Percentiles rank a stretch among this genome's conserved stretches.
phyloP scores from a whole-genome alignment of 177 flowering plant genomes.

The Vitis hybrid region DNA sequence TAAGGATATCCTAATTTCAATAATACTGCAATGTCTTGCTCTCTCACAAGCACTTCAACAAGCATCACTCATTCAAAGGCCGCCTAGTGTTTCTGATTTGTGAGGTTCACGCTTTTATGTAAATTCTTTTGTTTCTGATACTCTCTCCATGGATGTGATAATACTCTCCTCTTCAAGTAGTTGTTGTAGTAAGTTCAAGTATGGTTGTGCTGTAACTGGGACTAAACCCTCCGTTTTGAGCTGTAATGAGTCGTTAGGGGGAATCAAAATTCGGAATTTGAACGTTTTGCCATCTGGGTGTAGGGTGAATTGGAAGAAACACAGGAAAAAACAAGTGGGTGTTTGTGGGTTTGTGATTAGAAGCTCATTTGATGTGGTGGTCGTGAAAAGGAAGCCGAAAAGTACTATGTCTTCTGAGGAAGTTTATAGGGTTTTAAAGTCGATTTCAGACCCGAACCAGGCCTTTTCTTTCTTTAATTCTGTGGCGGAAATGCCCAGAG shows the following conservation, averaged over 20 bases:
- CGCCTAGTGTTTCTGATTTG: not conserved
- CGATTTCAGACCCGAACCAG: slow-evolving; percentile 41
- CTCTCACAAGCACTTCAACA: slow-evolving; percentile 5
- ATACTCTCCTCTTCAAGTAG: slow-evolving; percentile 34
- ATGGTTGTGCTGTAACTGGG: slow-evolving; percentile 22
- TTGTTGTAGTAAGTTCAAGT: slow-evolving; percentile 26
- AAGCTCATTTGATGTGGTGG: slow-evolving; percentile 22
- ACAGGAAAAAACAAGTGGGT: slow-evolving; percentile 28
- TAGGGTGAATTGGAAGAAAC: slow-evolving; percentile 31
- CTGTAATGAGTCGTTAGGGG: slow-evolving; percentile 14
- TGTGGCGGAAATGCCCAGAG: slow-evolving; percentile 43
- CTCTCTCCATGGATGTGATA: slow-evolving; percentile 37
- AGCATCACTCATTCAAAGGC: not conserved
- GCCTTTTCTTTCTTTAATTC: slow-evolving; percentile 64
- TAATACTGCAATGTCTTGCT: not conserved
- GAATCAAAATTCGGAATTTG: slow-evolving; percentile 33
- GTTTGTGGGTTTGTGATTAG: slow-evolving; percentile 37
- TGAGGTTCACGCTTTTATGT: not conserved
- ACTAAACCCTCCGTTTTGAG: slow-evolving; percentile 14
- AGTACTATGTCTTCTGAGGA: slow-evolving; percentile 44
- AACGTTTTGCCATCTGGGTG: slow-evolving; percentile 39
- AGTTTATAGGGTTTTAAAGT: slow-evolving; percentile 54
- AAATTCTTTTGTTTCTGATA: not conserved
- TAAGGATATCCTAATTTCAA: not conserved
- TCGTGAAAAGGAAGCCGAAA: slow-evolving; percentile 21